Evolutionary conservation across 2,329 filamentous ascomycete genomes (phyloP).

Genomic region (Trichoderma oligosporum): DNA sequence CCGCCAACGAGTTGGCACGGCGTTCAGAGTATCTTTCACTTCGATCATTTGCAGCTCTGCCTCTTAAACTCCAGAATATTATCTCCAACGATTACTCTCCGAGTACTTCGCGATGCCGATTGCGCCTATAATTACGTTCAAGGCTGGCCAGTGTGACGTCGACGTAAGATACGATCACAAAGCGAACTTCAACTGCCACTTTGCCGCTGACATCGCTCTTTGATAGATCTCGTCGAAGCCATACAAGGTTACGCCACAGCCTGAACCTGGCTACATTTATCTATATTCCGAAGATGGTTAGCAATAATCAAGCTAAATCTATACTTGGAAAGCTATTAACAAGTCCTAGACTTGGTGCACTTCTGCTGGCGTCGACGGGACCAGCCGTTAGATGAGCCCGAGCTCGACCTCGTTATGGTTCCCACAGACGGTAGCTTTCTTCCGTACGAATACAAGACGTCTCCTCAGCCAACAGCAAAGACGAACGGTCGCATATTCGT

Average conservation of each 20-base stretch:
- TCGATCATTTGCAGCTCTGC: neutral
- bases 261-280: slow-evolving; percentile 81
- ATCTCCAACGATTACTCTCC: neutral
- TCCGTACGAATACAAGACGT: slow-evolving; percentile 65
- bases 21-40: neutral
- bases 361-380: slow-evolving; percentile 93
- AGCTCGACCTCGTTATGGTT: slow-evolving; percentile 90
- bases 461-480: slow-evolving; percentile 56
- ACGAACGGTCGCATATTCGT: slow-evolving; percentile 88
- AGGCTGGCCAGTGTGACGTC: slow-evolving; percentile 83
- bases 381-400: slow-evolving; percentile 65
- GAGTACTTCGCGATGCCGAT: slow-evolving; percentile 63
- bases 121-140: slow-evolving; percentile 87
- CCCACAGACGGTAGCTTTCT: slow-evolving; percentile 83
- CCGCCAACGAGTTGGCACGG: slow-evolving; percentile 8
- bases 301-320: slow-evolving; percentile 4
- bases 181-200: slow-evolving; percentile 15
- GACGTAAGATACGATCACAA: slow-evolving; percentile 55
- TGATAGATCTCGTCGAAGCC: slow-evolving; percentile 50
- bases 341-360: slow-evolving; percentile 70
- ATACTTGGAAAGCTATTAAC: neutral
- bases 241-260: slow-evolving; percentile 67
- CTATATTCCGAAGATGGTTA: slow-evolving; percentile 86
- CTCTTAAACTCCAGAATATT: neutral
- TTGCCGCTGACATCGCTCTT: slow-evolving; percentile 21